A percentile compares a stretch with the other conserved stretches of the same genome.
These are phyloP conservation scores for Lactarius akahatsu DNA, from an alignment of 768 basidiomycete species.

Conservation along the genomic window DNA sequence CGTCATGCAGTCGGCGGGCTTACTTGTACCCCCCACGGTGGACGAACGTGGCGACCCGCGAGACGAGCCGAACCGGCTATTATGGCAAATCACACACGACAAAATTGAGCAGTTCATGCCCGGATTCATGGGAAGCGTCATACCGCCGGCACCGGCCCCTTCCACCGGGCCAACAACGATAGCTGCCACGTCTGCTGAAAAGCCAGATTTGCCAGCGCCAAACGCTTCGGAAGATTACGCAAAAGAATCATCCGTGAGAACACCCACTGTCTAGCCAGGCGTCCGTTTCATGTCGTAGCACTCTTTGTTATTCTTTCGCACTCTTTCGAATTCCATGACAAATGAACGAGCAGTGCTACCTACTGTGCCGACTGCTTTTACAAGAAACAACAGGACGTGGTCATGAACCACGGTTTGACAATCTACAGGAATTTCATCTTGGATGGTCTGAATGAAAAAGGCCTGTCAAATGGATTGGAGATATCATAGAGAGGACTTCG, in stretches of 20 bases:
- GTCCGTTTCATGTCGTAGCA: not conserved
- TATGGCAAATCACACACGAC: constrained; percentile 86
- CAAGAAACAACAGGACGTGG: not conserved
- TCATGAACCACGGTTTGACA: not conserved
- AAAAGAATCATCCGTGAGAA: not conserved
- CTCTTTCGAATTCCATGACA: not conserved
- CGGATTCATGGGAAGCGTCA: constrained; percentile 76
- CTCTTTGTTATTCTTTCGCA: not conserved
- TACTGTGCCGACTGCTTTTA: not conserved
- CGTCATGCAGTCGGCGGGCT: constrained; percentile 89
- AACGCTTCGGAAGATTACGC: not conserved
- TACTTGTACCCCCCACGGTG: constrained; percentile 68
- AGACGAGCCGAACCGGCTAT: constrained; percentile 57
- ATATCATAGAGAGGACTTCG: not conserved
- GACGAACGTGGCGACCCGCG: constrained; percentile 45
- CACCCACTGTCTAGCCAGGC: not conserved
- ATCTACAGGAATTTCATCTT: constrained; percentile 24
- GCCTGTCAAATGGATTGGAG: not conserved
- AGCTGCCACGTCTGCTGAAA: not conserved
- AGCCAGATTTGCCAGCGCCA: not conserved
- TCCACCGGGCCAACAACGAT: constrained; percentile 2
- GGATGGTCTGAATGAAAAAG: constrained; percentile 11
- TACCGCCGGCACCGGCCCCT: constrained; percentile 45
- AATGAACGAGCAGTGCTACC: not conserved
- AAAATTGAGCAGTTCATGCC: constrained; percentile 90